A percentile compares a stretch with the other conserved stretches of the same genome.
Evolutionary conservation across 495 filamentous ascomycete species (phyloP).

Genomic region (Penicillium bovifimosum): DNA sequence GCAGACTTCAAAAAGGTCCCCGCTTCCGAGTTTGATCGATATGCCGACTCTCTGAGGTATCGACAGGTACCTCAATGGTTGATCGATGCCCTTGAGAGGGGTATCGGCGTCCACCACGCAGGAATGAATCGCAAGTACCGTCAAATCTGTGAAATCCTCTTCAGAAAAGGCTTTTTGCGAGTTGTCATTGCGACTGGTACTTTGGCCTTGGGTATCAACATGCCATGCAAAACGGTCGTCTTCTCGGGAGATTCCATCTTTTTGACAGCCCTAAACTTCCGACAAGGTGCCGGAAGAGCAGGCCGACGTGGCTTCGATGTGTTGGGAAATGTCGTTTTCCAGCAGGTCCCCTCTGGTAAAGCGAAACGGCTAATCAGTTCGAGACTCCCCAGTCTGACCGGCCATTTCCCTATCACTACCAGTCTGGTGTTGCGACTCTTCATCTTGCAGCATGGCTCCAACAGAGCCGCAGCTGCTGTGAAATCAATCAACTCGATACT

Average conservation of each 20-base stretch:
- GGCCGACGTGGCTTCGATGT: slow-evolving; percentile 77
- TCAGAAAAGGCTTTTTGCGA: slow-evolving; percentile 64
- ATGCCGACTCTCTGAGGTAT: slow-evolving; percentile 44
- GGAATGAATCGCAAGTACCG: slow-evolving; percentile 75
- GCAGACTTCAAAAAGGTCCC: slow-evolving; percentile 53
- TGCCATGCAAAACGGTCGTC: slow-evolving; percentile 78
- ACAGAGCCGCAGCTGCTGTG: slow-evolving; percentile 52
- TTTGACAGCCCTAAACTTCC: slow-evolving; percentile 67
- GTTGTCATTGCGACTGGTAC: slow-evolving; percentile 77
- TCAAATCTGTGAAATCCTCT: slow-evolving; percentile 53
- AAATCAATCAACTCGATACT: slow-evolving; percentile 60
- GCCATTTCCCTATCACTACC: slow-evolving; percentile 73
- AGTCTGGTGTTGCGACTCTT: slow-evolving; percentile 66
- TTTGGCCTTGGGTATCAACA: slow-evolving; percentile 73
- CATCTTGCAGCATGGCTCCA: slow-evolving; percentile 58
- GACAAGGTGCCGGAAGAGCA: slow-evolving; percentile 70
- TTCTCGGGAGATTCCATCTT: slow-evolving; percentile 68
- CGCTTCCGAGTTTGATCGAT: slow-evolving; percentile 46
- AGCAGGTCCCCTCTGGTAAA: slow-evolving; percentile 49
- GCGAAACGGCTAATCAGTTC: slow-evolving; percentile 62
- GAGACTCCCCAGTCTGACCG: slow-evolving; percentile 63
- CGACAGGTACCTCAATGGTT: slow-evolving; percentile 30
- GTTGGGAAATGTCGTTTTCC: slow-evolving; percentile 76
- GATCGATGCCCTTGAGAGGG: slow-evolving; percentile 52
- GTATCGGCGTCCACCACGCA: slow-evolving; percentile 71